Base-by-base conservation (phyloP, 805 yeast species). In the Cyberlindnera maritima region DNA sequence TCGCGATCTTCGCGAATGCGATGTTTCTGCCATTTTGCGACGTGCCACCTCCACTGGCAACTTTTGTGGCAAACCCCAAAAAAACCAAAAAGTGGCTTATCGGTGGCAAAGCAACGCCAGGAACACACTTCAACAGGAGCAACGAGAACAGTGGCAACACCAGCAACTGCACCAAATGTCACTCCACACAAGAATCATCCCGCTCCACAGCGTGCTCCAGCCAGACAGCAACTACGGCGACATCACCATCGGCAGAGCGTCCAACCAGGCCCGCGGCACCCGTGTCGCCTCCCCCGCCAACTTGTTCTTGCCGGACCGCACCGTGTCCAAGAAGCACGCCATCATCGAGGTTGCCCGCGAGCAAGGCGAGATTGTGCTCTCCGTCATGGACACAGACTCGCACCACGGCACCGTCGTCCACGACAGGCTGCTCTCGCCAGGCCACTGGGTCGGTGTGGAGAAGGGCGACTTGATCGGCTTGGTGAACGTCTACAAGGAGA, bases 321-420 rank as follows among this genome's bases (percentile, higher is more conserved):
- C 48, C 31, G 33, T 45, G 12, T 45, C 48, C 34, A 45, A 40
- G 32, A 25, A 23, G 9, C 48, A 45, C 40, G 35, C 31, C 17
- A 12, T 10, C 11, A 14, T 35, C 14, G 21, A 26, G 8, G 44
- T 26, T 14, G 4, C 15, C 11, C 4, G 32, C 11, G 37, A 33
- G n/a, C 31, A 21, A 13, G 37, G 31, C 4, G 28, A 11, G 21
- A 35, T 19, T 26, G 23, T 19, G 28, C 35, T 37, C 14, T 14
- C 31, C 26, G 28, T 45, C 18, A 28, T 8, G 33, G 48, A 37
- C 34, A 14, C 26, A 11, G 34, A 33, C 15, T 46, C 48, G 15
- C 47, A 44, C 29, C 53, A 49, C 23, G 53, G 52, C 7, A 47
- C 48, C 4, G 53, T 49, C 2, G 43, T 49, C 4, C 41, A 36